phyloP scores from a whole-genome alignment of 2,329 filamentous ascomycete genomes.

The Escovopsis sp. region DNA sequence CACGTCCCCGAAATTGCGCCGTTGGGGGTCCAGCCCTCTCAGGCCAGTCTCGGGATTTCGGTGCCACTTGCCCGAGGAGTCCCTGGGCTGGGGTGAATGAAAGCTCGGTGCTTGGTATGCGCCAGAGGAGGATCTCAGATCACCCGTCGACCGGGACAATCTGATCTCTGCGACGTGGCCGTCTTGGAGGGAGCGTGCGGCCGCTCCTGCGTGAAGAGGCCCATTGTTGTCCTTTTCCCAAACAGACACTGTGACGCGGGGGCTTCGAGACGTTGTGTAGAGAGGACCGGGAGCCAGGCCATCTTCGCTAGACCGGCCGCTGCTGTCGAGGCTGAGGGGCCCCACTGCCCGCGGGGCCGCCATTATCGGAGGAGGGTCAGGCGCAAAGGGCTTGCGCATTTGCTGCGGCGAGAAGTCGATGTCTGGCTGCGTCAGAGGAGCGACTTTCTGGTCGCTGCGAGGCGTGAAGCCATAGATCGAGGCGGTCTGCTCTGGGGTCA shows the following conservation, averaged over 20 bases:
- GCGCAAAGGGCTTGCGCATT: constrained; percentile 24
- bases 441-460: constrained; percentile 17
- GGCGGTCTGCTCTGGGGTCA: constrained; percentile 37
- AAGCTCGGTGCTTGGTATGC: constrained; percentile 5
- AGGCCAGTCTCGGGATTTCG: constrained; percentile 23
- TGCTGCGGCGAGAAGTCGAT: constrained; percentile 28
- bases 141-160: constrained; percentile 23
- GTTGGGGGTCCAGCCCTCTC: constrained; percentile 31
- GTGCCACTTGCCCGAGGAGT: constrained; percentile 27
- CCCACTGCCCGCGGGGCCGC: constrained; percentile 25
- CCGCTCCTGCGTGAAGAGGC: constrained; percentile 20
- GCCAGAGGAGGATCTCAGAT: constrained; percentile 18
- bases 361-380: constrained; percentile 15
- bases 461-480: constrained; percentile 31
- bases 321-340: constrained; percentile 34
- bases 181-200: constrained; percentile 26
- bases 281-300: constrained; percentile 22
- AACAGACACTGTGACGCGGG: constrained; percentile 39
- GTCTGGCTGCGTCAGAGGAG: constrained; percentile 10
- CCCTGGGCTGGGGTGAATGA: constrained; percentile 16
- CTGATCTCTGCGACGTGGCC: constrained; percentile 20
- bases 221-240: constrained; percentile 31
- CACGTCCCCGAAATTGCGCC: constrained; percentile 27
- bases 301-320: constrained; percentile 35
- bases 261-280: constrained; percentile 32